Percentiles rank a stretch among this genome's conserved stretches.
phyloP scores from a whole-genome alignment of 2,329 filamentous ascomycete genomes.

The Aspergillus sp. region DNA sequence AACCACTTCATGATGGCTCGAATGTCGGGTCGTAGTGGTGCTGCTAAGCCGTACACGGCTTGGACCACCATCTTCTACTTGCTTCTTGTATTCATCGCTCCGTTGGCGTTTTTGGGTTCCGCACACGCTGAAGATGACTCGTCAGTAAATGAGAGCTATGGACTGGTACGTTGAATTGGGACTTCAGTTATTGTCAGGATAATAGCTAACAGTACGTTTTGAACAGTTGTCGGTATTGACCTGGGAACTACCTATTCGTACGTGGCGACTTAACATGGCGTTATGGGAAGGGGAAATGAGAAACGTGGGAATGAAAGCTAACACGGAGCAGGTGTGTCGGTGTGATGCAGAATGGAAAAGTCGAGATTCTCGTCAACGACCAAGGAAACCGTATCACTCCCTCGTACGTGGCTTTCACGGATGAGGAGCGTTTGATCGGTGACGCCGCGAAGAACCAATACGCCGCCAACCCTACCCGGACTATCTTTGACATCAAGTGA shows the following conservation, averaged over 20 bases:
- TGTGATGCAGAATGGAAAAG: constrained; percentile 93
- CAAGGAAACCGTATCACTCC: constrained; percentile 95
- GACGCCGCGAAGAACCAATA: constrained; percentile 97
- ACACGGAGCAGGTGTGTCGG: constrained; percentile 57
- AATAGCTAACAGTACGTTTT: constrained; percentile 31
- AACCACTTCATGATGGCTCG: constrained; percentile 45
- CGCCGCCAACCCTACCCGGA: constrained; percentile 66
- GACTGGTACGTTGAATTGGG: constrained; percentile 49
- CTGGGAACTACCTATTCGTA: constrained; percentile 72
- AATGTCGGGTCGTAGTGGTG: constrained; percentile 50
- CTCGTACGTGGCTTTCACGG: constrained; percentile 92
- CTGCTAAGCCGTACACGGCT: constrained; percentile 61
- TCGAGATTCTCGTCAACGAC: constrained; percentile 93
- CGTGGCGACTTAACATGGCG: constrained; percentile 5
- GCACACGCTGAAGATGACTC: constrained; percentile 66
- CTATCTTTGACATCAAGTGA: constrained; percentile 77
- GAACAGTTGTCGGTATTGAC: constrained; percentile 75
- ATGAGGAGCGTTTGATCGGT: constrained; percentile 93
- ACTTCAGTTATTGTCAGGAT: not conserved
- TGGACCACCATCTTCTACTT: constrained; percentile 90
- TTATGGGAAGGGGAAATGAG: too few relatives aligned
- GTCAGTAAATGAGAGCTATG: constrained; percentile 59
- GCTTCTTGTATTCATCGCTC: constrained; percentile 74
- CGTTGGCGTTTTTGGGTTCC: constrained; percentile 72
- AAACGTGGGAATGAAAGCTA: too few relatives aligned